phyloP scores from a whole-genome alignment of 2,329 filamentous ascomycete species.

The Talaromyces sp. region DNA sequence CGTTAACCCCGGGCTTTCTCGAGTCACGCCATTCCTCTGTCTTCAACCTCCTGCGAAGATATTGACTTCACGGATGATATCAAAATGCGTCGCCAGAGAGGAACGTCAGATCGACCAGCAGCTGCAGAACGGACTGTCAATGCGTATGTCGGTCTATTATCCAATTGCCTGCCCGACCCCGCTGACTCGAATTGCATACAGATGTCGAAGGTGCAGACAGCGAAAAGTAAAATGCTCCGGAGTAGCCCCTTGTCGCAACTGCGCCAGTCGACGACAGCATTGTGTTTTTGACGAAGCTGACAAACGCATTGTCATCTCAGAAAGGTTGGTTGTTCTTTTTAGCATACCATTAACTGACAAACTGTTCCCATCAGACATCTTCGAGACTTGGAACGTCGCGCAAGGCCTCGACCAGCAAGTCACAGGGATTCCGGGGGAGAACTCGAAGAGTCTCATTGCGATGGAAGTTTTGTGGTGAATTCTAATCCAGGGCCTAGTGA shows the following conservation, averaged over 20 bases:
- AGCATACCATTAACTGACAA: neutral
- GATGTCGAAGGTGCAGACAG: conserved; percentile 8
- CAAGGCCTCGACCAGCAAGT: neutral
- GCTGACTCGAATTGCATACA: neutral
- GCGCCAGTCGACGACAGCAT: conserved; percentile 1
- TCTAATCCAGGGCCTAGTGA: neutral
- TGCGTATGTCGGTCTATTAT: neutral
- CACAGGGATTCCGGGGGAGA: neutral
- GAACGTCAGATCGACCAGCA: neutral
- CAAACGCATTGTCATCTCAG: conserved; percentile 2
- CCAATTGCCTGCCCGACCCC: no score
- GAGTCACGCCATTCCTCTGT: no score
- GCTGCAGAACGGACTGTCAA: neutral
- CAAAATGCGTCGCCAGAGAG: neutral
- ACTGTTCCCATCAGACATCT: neutral
- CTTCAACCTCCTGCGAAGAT: no score
- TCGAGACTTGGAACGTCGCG: conserved; percentile 1
- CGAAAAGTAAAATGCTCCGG: conserved; percentile 12
- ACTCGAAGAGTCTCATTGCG: neutral
- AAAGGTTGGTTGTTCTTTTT: neutral
- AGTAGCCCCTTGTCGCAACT: conserved; percentile 6
- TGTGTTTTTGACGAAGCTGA: conserved; percentile 9
- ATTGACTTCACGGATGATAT: neutral
- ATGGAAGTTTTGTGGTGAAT: neutral
- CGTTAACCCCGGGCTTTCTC: no score